A percentile compares a stretch with the other conserved stretches of the same genome.
Conservation (phyloP, 2,329 filamentous ascomycete genomes). For the Rutstroemia sp. region DNA sequence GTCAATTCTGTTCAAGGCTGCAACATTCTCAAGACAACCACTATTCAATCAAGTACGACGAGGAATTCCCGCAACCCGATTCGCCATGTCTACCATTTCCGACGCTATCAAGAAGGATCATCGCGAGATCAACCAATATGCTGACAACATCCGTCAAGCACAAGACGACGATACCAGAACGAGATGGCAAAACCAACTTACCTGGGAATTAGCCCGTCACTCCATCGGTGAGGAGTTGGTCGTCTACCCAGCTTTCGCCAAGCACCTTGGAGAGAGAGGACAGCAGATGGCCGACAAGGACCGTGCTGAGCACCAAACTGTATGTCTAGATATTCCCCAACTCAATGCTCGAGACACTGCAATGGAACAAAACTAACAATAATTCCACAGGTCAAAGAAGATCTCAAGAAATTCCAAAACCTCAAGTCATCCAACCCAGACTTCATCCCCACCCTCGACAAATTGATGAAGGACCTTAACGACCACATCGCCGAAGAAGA, state of each 20-base stretch:
- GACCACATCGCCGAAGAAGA: constrained; percentile 46
- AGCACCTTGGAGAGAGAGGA: constrained; percentile 37
- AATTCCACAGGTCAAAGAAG: constrained; percentile 40
- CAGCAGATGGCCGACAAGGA: constrained; percentile 40
- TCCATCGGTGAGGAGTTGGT: constrained; percentile 43
- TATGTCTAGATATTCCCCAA: neutral
- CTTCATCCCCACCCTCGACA: constrained; percentile 37
- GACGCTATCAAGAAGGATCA: constrained; percentile 35
- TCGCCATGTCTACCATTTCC: constrained; percentile 9
- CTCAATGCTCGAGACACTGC: neutral
- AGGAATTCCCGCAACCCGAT: too few relatives aligned
- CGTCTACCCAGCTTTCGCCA: constrained; percentile 47
- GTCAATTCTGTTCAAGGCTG: too few relatives aligned
- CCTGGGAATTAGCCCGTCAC: constrained; percentile 42
- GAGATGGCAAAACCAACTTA: constrained; percentile 40
- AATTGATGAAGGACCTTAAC: constrained; percentile 37
- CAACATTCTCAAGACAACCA: too few relatives aligned
- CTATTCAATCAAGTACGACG: too few relatives aligned
- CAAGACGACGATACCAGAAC: constrained; percentile 32
- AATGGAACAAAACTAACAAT: neutral
- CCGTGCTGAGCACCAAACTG: constrained; percentile 37
- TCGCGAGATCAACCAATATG: constrained; percentile 32
- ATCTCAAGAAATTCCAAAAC: constrained; percentile 42
- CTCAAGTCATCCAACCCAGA: constrained; percentile 33
- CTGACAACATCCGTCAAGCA: constrained; percentile 35